phyloP scores from a whole-genome alignment of 1,284 basidiomycete species.

The Heterobasidion occidentale region DNA sequence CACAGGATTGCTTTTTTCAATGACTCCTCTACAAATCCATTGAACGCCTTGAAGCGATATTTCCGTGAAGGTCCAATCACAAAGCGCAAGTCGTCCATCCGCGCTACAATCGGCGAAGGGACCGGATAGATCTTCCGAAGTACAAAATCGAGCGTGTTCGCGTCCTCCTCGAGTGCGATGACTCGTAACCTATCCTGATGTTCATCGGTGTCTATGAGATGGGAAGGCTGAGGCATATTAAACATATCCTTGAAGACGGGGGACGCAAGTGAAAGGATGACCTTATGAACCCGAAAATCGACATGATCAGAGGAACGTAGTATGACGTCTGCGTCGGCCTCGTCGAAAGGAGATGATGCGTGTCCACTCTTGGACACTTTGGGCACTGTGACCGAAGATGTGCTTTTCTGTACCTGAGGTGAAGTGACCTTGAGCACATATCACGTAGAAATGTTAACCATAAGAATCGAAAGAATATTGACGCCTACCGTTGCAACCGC shows the following conservation, averaged over 20 bases:
- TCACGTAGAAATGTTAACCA: too few relatives aligned
- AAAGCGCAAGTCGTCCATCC: not conserved
- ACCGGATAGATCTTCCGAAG: not conserved
- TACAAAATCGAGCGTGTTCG: not conserved
- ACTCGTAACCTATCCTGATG: not conserved
- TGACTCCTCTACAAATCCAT: not conserved
- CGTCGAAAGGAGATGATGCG: slow-evolving; percentile 5
- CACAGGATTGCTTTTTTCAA: not conserved
- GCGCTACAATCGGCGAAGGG: not conserved
- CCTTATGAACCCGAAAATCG: slow-evolving; percentile 8
- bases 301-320: slow-evolving; percentile 6
- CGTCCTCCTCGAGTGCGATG: not conserved
- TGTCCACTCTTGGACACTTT: too few relatives aligned
- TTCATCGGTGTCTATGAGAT: not conserved
- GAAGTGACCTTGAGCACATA: too few relatives aligned
- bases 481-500: too few relatives aligned
- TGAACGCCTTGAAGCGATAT: not conserved
- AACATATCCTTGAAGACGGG: slow-evolving; percentile 10
- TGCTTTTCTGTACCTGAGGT: too few relatives aligned
- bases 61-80: not conserved
- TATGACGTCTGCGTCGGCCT: slow-evolving; percentile 1
- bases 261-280: slow-evolving; percentile 7
- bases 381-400: too few relatives aligned
- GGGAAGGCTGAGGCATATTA: not conserved
- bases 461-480: too few relatives aligned